These are phyloP conservation scores for Populus hybrid DNA, from an alignment of 441 rosid genomes.

Conservation along the genomic window DNA sequence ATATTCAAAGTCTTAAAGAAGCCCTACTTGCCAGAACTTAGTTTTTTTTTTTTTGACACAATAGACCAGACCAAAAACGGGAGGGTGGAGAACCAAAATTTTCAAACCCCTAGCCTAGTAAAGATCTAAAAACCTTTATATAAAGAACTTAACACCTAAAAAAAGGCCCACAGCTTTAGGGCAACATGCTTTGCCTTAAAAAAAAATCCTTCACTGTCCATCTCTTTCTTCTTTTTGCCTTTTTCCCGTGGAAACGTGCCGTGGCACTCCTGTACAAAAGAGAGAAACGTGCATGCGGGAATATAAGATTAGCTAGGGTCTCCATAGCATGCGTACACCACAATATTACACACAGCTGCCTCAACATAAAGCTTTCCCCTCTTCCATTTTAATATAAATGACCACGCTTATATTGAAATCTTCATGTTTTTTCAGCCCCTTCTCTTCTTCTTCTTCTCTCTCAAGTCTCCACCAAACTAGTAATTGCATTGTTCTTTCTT, in stretches of 20 bases:
- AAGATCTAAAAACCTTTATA: background rate
- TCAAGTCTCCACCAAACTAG: no score
- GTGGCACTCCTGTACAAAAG: slow-evolving; percentile 8
- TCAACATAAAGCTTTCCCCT: background rate
- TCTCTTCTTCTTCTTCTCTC: background rate
- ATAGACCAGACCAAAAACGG: background rate
- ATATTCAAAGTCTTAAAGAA: background rate
- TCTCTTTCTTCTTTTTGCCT: slow-evolving; percentile 14
- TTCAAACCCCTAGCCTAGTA: background rate
- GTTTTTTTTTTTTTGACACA: background rate
- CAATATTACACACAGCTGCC: slow-evolving; percentile 1
- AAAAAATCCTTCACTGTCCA: background rate
- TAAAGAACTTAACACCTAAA: background rate
- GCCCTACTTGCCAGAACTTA: slow-evolving; percentile 1
- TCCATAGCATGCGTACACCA: slow-evolving; percentile 8
- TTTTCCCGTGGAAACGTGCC: slow-evolving; percentile 32
- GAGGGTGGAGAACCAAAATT: no score
- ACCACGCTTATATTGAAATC: background rate
- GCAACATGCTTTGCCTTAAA: slow-evolving; percentile 26
- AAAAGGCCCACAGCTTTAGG: slow-evolving; percentile 23
- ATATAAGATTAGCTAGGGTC: slow-evolving; percentile 12
- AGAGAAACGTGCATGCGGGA: slow-evolving; percentile 37
- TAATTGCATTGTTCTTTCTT: background rate
- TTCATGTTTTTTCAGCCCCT: no score
- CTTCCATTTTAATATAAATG: background rate